Evolutionary conservation across 805 yeast species (phyloP).

Genomic region (Yarrowia porcina): DNA sequence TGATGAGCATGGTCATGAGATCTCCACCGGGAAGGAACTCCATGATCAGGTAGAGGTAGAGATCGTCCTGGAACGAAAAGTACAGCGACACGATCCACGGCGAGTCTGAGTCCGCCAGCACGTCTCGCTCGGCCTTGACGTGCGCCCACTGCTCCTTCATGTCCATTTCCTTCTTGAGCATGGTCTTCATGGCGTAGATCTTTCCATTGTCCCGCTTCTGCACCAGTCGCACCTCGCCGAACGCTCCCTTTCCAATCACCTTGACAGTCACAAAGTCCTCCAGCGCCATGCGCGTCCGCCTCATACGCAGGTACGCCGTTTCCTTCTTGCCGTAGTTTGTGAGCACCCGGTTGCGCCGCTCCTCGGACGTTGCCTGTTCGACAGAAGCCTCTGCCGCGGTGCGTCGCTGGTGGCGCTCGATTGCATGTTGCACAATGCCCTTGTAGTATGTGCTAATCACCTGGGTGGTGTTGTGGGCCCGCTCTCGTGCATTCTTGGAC

Average conservation of each 20-base stretch:
- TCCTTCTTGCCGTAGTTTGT: conserved; percentile 83
- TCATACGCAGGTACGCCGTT: conserved; percentile 75
- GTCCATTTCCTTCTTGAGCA: conserved; percentile 87
- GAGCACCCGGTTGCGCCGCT: conserved; percentile 77
- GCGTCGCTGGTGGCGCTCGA: conserved; percentile 91
- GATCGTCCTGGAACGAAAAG: conserved; percentile 73
- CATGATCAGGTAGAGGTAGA: conserved; percentile 73
- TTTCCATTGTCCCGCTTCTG: conserved; percentile 90
- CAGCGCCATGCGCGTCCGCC: conserved; percentile 77
- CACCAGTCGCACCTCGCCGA: conserved; percentile 93
- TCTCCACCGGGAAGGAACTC: conserved; percentile 77
- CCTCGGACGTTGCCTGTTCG: conserved; percentile 50
- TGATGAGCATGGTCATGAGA: conserved; percentile 90
- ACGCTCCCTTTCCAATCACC: conserved; percentile 94
- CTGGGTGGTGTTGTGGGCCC: conserved; percentile 77
- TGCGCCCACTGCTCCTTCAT: conserved; percentile 92
- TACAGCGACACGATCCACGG: conserved; percentile 86
- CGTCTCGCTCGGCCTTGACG: conserved; percentile 94
- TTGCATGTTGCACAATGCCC: conserved; percentile 83
- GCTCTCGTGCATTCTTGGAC: conserved; percentile 72
- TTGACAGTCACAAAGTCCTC: conserved; percentile 87
- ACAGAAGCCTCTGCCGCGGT: conserved; percentile 75
- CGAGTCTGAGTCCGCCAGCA: conserved; percentile 82
- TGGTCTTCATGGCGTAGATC: conserved; percentile 92
- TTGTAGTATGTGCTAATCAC: conserved; percentile 82